Conservation (phyloP, 1,139 yeast genomes). For the Diutina ranongensis region DNA sequence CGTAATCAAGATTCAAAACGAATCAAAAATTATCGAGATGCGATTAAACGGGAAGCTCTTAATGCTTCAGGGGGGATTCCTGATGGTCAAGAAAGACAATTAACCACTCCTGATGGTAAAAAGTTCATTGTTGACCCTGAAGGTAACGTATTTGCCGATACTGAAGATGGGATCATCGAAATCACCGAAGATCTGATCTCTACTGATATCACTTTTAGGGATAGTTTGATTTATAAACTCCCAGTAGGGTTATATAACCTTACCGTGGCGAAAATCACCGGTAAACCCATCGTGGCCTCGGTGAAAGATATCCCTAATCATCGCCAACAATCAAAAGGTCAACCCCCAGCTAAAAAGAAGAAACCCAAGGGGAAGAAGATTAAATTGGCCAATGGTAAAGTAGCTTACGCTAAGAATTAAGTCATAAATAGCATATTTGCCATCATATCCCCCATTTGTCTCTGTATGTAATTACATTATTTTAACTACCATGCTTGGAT, state of each 20-base stretch:
- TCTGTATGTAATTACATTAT: slow-evolving; percentile 14
- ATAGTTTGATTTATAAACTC: slow-evolving; percentile 39
- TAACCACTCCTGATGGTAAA: background rate
- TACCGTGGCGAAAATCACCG: slow-evolving; percentile 26
- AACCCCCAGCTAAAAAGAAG: slow-evolving; percentile 17
- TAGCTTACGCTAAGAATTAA: slow-evolving; percentile 33
- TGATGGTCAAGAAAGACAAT: background rate
- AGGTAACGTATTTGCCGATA: slow-evolving; percentile 20
- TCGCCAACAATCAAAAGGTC: slow-evolving; percentile 7
- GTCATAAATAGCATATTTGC: background rate
- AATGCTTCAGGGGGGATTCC: background rate
- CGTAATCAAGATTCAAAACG: slow-evolving; percentile 51
- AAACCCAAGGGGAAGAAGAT: slow-evolving; percentile 31
- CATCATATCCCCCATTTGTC: slow-evolving; percentile 9
- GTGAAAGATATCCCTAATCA: slow-evolving; percentile 12
- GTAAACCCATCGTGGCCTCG: slow-evolving; percentile 16
- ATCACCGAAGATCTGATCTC: slow-evolving; percentile 28
- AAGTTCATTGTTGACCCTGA: background rate
- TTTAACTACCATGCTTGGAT: background rate
- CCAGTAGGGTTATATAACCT: slow-evolving; percentile 36
- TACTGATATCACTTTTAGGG: slow-evolving; percentile 34
- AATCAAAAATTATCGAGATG: slow-evolving; percentile 37
- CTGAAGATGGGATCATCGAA: slow-evolving; percentile 24
- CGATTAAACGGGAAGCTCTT: slow-evolving; percentile 42
- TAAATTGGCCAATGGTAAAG: slow-evolving; percentile 51